Evolutionary conservation across 2,329 filamentous ascomycete genomes (phyloP), one percentile per base, ranked within the genome.

Genomic region (Neonectria faginata): DNA sequence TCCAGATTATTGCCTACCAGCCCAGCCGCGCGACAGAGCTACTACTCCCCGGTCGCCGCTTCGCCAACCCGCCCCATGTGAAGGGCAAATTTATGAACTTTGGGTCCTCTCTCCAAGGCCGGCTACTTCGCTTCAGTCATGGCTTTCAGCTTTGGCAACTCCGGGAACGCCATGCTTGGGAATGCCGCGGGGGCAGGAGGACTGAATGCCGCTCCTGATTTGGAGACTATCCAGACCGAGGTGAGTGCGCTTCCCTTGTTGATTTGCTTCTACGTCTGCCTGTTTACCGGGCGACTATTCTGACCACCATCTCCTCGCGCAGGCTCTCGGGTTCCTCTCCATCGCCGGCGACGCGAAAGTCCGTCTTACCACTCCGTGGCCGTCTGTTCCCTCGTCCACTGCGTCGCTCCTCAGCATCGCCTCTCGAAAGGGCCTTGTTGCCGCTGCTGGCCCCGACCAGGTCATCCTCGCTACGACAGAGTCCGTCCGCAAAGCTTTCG

Each of bases 391-490:
- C 33, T 84, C 91, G 2, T 84, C 92, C 5, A 93, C 91, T 48
- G 89, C 93, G 12, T 97, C 93, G 2, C 89, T 99, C 41, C 84
- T 99, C 66, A 92, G 91, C 75, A 87, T 98, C 70, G 94, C 95
- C 59, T 90, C 93, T 33, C 88, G 85, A 65, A 90, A 89, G 78
- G 93, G 93, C 44, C 85, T 99, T 22, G 84, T 97, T 59, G 95
- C 95, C 31, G 96, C 94, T 53, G 96, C 92, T 55, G 92, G 93
- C 16, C 95, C 95, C 41, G 90, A 97, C 73, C 86, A 86, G 54
- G 85, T 99, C 48, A 84, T 92, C 64, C 80, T 99, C 63, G 89
- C 92, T 36, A 89, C 87, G 3, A 97, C 95, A 14, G 89, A 94
- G 59, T 86, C 89, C 4, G 87, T 97, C 50, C 89, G 94, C 71